Evolutionary conservation across 1,139 yeast genomes (phyloP).

Genomic region (Meyerozyma smithsonii): DNA sequence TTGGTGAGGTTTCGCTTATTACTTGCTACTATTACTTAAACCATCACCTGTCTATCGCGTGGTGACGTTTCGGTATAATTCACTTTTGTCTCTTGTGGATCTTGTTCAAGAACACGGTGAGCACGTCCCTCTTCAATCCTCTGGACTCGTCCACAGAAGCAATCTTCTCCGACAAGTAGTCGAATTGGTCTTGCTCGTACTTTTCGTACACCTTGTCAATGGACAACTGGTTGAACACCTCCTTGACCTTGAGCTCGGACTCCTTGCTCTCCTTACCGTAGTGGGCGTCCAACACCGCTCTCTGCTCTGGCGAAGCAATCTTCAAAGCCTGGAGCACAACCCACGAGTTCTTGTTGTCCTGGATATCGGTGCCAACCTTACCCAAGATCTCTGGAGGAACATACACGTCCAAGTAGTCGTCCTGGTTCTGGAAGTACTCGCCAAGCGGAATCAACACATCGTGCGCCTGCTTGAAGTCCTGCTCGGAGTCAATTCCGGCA

Average conservation of each 20-base stretch:
- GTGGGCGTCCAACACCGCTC: conserved; percentile 74
- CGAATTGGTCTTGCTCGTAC: conserved; percentile 78
- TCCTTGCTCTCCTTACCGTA: conserved; percentile 80
- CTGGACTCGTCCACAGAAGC: conserved; percentile 76
- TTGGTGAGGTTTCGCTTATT: too few relatives aligned
- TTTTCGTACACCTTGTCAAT: conserved; percentile 67
- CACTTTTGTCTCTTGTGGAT: conserved; percentile 92
- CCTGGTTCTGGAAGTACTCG: conserved; percentile 98
- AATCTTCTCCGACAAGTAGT: conserved; percentile 60
- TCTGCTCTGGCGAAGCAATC: conserved; percentile 75
- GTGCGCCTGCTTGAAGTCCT: conserved; percentile 81
- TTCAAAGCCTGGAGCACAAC: conserved; percentile 88
- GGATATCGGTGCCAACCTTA: conserved; percentile 97
- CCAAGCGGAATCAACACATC: conserved; percentile 92
- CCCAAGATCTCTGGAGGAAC: conserved; percentile 98
- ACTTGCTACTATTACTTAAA: conserved; percentile 4
- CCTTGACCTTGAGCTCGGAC: conserved; percentile 68
- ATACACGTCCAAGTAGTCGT: conserved; percentile 93
- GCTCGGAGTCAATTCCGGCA: conserved; percentile 68
- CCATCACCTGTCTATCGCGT: conserved; percentile 29
- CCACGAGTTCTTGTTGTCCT: conserved; percentile 99
- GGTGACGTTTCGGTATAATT: too few relatives aligned
- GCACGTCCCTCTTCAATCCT: conserved; percentile 85
- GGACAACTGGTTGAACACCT: conserved; percentile 68
- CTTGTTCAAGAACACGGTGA: conserved; percentile 79